Conservation (phyloP, 208 protist species). For the Leishmania major region DNA sequence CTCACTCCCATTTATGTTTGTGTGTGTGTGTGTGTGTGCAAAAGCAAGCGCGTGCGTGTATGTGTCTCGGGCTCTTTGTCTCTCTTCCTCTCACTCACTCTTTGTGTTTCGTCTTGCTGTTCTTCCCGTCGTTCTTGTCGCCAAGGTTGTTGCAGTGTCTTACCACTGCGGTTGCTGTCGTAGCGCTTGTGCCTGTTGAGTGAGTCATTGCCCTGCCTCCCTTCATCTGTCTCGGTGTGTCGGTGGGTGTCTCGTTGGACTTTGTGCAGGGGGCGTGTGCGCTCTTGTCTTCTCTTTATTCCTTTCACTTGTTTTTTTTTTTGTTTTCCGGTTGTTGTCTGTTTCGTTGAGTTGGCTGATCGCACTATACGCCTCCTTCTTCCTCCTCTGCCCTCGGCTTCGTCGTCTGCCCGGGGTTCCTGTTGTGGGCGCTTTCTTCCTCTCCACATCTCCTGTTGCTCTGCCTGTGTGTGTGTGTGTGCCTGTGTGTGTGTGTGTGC, state of each 20-base stretch:
- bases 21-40: constrained; percentile 1
- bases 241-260: background rate
- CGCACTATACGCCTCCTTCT: constrained; percentile 1
- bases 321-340: constrained; percentile 3
- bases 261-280: background rate
- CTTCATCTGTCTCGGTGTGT: background rate
- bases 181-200: background rate
- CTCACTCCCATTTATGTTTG: background rate
- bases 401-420: background rate
- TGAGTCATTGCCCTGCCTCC: background rate
- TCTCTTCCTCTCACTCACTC: background rate
- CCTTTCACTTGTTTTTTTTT: constrained; percentile 13
- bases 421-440: background rate
- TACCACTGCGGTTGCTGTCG: background rate
- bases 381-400: background rate
- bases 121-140: background rate
- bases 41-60: background rate
- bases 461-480: background rate
- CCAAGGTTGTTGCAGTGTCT: background rate
- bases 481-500: too few relatives aligned
- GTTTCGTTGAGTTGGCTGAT: background rate
- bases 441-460: constrained; percentile 2
- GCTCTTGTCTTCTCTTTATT: constrained; percentile 2
- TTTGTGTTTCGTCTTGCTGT: background rate
- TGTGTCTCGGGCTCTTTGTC: background rate